Conservation (phyloP, 139 green algal species). For the Tetratostichococcus sp. region DNA sequence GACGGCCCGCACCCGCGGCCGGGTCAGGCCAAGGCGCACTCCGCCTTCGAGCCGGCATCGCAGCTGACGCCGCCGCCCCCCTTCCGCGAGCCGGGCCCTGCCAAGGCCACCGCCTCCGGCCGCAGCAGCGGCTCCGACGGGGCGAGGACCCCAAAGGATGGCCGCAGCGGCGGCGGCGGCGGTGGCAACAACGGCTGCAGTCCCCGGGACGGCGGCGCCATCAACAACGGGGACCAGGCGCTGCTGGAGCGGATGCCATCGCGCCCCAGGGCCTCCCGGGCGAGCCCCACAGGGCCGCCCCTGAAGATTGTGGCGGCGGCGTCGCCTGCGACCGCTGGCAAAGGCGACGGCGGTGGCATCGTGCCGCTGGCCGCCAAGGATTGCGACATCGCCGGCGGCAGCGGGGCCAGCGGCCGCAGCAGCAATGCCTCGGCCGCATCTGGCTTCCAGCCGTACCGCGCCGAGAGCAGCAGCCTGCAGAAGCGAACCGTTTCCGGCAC, state of each 20-base stretch:
- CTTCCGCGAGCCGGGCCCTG: neutral
- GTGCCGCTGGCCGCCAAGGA: too few relatives aligned
- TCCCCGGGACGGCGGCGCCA: neutral
- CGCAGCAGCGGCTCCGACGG: too few relatives aligned
- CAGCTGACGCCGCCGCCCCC: neutral
- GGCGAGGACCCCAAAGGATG: too few relatives aligned
- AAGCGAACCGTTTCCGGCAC: neutral
- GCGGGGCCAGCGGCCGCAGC: constrained; percentile 12
- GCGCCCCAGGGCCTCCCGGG: too few relatives aligned
- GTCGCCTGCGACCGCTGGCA: neutral
- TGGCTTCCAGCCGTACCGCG: neutral
- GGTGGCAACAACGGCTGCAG: neutral
- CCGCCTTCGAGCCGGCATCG: neutral
- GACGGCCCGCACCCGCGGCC: neutral
- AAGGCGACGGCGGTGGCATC: neutral
- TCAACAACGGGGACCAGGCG: neutral
- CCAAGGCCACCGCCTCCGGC: neutral
- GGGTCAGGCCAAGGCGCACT: neutral
- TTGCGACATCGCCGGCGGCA: neutral
- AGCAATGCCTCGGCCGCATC: constrained; percentile 16
- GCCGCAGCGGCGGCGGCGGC: too few relatives aligned
- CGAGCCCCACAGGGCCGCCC: too few relatives aligned
- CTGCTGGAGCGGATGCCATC: neutral
- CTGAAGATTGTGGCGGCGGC: too few relatives aligned
- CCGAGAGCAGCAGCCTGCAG: neutral